Conservation (phyloP, 495 filamentous ascomycete species). For the Xylaria longipes region DNA sequence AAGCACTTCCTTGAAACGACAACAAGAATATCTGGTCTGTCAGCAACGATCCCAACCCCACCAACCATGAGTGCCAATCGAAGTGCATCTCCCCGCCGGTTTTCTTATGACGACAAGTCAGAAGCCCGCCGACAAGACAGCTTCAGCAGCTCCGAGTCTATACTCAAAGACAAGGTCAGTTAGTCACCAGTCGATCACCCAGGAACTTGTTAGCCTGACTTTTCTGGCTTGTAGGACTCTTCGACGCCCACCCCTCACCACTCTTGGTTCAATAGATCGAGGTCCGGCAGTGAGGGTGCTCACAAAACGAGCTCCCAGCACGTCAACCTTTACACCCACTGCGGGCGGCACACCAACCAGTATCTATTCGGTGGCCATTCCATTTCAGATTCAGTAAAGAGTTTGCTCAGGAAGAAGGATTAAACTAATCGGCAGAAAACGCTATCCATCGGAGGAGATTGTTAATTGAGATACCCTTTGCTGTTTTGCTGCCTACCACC, state of each 20-base stretch:
- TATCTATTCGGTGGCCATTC: slow-evolving; percentile 40
- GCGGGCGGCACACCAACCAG: slow-evolving; percentile 43
- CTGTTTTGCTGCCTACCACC: slow-evolving; percentile 1
- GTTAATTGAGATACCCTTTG: slow-evolving; percentile 25
- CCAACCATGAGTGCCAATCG: slow-evolving; percentile 31
- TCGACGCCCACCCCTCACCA: neutral
- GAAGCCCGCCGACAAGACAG: slow-evolving; percentile 34
- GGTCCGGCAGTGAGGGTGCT: neutral
- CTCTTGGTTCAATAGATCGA: slow-evolving; percentile 18
- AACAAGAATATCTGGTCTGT: neutral
- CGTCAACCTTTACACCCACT: slow-evolving; percentile 44
- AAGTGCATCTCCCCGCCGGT: slow-evolving; percentile 21
- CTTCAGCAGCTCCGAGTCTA: slow-evolving; percentile 33
- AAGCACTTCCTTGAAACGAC: neutral
- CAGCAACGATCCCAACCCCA: neutral
- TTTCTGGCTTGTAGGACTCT: neutral
- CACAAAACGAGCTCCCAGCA: slow-evolving; percentile 37
- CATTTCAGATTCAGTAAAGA: slow-evolving; percentile 31
- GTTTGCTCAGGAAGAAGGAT: slow-evolving; percentile 31
- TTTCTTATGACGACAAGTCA: slow-evolving; percentile 25
- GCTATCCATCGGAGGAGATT: neutral
- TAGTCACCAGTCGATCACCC: neutral
- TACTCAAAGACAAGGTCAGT: slow-evolving; percentile 37
- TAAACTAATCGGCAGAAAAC: slow-evolving; percentile 11
- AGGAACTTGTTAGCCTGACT: slow-evolving; percentile 21